Conservation (phyloP, 352 stramenopile genomes). For the Phytophthora uliginosa region DNA sequence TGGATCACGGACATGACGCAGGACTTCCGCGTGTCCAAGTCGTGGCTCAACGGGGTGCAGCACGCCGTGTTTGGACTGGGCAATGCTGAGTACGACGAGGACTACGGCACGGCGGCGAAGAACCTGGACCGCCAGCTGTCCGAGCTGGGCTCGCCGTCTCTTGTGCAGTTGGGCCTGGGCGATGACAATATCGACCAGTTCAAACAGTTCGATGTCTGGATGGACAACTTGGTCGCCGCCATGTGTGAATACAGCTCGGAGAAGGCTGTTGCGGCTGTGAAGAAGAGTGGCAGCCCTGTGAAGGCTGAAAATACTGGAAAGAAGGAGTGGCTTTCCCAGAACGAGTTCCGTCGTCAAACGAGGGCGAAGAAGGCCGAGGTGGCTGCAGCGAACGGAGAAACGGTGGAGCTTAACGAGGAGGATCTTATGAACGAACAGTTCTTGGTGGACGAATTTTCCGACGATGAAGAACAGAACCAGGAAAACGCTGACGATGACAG, state of each 20-base stretch:
- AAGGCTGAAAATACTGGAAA: constrained; percentile 31
- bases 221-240: constrained; percentile 78
- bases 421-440: constrained; percentile 91
- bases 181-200: constrained; percentile 91
- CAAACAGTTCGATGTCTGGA: constrained; percentile 85
- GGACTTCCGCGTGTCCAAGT: constrained; percentile 92
- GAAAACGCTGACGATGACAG: constrained; percentile 44
- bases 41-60: constrained; percentile 72
- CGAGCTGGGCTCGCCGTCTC: constrained; percentile 67
- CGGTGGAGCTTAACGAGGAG: constrained; percentile 80
- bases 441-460: constrained; percentile 75
- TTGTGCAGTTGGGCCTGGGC: constrained; percentile 72
- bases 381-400: constrained; percentile 60
- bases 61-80: constrained; percentile 90
- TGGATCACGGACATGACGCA: constrained; percentile 92
- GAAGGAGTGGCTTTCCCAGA: constrained; percentile 80
- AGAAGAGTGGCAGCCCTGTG: constrained; percentile 18
- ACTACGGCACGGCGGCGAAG: constrained; percentile 88
- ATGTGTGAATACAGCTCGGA: constrained; percentile 84
- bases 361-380: constrained; percentile 73
- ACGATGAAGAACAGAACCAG: constrained; percentile 65
- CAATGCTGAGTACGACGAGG: constrained; percentile 91
- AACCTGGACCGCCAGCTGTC: constrained; percentile 70
- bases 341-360: constrained; percentile 88
- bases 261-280: constrained; percentile 26